These are phyloP conservation scores for Linnemannia schmuckeri DNA, from an alignment of 192 early-diverging fungal genomes.

Conservation along the genomic window DNA sequence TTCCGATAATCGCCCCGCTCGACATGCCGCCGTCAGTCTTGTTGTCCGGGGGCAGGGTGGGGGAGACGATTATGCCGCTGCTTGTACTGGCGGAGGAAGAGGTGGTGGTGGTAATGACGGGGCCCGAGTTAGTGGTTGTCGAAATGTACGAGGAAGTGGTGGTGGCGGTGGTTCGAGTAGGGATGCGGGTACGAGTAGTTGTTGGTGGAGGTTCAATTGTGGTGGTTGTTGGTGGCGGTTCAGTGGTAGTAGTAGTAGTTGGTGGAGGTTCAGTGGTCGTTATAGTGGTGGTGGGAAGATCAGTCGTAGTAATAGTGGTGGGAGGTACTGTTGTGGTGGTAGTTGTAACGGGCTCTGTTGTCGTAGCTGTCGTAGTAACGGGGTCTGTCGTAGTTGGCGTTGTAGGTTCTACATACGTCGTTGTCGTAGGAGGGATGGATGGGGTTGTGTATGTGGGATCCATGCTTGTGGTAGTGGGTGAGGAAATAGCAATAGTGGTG, in stretches of 20 bases:
- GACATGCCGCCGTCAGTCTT: not conserved
- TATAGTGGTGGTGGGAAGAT: not conserved
- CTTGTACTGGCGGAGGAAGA: constrained; percentile 5
- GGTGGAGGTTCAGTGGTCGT: constrained; percentile 1
- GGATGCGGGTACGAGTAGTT: not conserved
- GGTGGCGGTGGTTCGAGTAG: not conserved
- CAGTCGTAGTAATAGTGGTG: constrained; percentile 1
- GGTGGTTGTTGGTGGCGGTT: not conserved
- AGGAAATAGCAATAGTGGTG: not conserved
- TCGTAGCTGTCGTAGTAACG: not conserved
- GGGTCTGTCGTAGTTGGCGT: not conserved
- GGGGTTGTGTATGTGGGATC: not conserved
- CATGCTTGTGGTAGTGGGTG: not conserved
- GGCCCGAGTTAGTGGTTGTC: not conserved
- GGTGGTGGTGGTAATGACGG: not conserved
- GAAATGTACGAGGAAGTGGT: not conserved
- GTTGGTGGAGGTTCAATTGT: constrained; percentile 1
- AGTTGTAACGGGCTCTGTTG: not conserved
- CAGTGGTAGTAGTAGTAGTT: not conserved
- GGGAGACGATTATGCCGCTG: constrained; percentile 1
- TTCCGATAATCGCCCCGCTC: constrained; percentile 28
- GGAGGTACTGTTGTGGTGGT: constrained; percentile 5
- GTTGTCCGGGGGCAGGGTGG: not conserved
- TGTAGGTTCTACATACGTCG: not conserved
- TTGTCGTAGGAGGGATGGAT: not conserved